Evolutionary conservation across 1,284 basidiomycete genomes (phyloP).

Genomic region (Tilletia horrida): DNA sequence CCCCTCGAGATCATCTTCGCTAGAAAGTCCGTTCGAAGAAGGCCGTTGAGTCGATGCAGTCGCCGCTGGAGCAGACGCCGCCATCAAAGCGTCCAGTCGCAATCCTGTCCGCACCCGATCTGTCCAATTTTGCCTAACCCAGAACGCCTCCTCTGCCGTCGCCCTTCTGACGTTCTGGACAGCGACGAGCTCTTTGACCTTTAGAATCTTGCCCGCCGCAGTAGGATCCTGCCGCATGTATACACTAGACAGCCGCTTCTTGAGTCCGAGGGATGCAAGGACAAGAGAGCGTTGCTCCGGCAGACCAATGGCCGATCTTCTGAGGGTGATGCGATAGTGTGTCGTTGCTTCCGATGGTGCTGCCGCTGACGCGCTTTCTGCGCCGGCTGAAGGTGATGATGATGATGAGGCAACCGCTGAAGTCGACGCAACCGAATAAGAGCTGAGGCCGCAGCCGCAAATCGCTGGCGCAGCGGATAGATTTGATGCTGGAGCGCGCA

Average conservation of each 20-base stretch:
- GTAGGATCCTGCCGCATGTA: constrained; percentile 71
- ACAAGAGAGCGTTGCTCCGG: constrained; percentile 70
- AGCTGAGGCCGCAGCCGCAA: not conserved
- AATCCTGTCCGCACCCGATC: not conserved
- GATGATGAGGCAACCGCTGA: not conserved
- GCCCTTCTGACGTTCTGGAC: constrained; percentile 68
- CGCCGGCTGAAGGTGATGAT: constrained; percentile 6
- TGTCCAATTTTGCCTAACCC: not conserved
- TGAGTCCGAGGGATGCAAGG: constrained; percentile 71
- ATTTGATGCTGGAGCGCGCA: not conserved
- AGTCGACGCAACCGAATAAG: constrained; percentile 2
- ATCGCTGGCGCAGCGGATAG: not conserved
- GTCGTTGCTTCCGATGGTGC: constrained; percentile 56
- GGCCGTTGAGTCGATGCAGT: not conserved
- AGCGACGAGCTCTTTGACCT: constrained; percentile 79
- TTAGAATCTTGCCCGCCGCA: constrained; percentile 74
- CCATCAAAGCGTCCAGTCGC: not conserved
- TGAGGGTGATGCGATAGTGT: constrained; percentile 78
- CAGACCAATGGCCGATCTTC: constrained; percentile 75
- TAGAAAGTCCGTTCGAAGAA: not conserved
- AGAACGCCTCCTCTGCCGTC: not conserved
- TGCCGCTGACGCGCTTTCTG: not conserved
- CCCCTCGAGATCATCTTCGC: constrained; percentile 15
- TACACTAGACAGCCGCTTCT: constrained; percentile 74
- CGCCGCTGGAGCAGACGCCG: constrained; percentile 4